Evolutionary conservation across 805 yeast genomes (phyloP), one percentile per base, ranked within the genome.

Genomic region (Ogataea pilisensis): DNA sequence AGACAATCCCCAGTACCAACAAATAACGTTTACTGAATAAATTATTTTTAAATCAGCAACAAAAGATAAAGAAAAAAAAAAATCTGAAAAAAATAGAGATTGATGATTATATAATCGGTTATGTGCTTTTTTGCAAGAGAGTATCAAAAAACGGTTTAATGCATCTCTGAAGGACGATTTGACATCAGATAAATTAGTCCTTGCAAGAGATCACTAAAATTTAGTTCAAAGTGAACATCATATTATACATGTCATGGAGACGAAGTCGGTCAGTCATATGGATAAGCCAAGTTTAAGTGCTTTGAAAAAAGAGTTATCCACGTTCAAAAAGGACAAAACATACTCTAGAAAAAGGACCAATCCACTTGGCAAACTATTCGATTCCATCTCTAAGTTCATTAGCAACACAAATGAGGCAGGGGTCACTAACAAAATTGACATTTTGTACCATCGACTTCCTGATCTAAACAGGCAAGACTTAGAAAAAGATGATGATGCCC

Each of bases 281-380:
- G 41, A 44, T 20, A 21, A 40, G 11, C 32, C 31, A n/a, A 30
- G 42, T 37, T 29, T 57, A 5, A 44, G 50, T 13, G 43, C 44
- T 26, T 22, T 59, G 29, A 58, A 50, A 29, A 43, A 49, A 34
- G 45, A 53, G n/a, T 44, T 63, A 4, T 31, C 43, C 11, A 38
- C 48, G 16, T 58, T 56, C 40, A 46, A 46, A 21, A 49, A 49
- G 17, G 60, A 51, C 18, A 47, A 56, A 13, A 44, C 44, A 12
- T 57, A 56, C 16, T 49, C 46, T 35, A 44, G 65, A 9, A 38
- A 43, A 11, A 53, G 67, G 34, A 52, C 55, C 5, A 54, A 55
- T 0, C 63, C 65, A 2, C 39, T 67, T 33, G 69, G 67, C 11
- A 44, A 46, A 37, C 44, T 64, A 9, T 65, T 66, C 34, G 58